Base-by-base conservation (phyloP, 2,329 filamentous ascomycete genomes). In the Talaromyces verruculosus region DNA sequence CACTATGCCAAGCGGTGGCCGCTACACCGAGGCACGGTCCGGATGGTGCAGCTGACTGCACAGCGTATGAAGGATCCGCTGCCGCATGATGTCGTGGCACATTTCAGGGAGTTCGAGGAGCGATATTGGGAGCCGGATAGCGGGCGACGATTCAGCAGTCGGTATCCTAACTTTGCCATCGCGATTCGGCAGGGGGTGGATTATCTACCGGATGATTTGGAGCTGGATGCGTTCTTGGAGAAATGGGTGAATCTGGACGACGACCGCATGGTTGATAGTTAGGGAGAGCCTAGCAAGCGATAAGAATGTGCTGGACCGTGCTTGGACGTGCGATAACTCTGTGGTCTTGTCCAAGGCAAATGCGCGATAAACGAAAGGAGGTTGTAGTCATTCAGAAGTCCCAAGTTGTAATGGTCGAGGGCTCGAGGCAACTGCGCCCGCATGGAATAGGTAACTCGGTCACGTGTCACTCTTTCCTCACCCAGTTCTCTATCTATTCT, bases 41-140 rank as follows among this genome's bases (percentile, higher is more conserved):
- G 72, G 30, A 71, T 75, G 67, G 66, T 77, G 41, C 70, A 72
- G 53, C 64, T 74, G n/a, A 72, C 68, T 2, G 73, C 72, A 6
- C 65, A 65, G 15, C 68, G 72, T 45, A 70, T 67, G 51, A 58
- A 69, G 19, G 59, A 72, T 7, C 55, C 55, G 6, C 64, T 77
- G 3, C 74, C 75, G 0, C 59, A 64, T 19, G 71, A 74, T 19
- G 71, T 70, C 13, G 67, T 65, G 10, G 68, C 69, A 11, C 69
- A 74, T 30, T 73, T 73, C 47, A 67, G 63, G 8, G 68, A 70
- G 15, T 73, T 73, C 37, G 68, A 70, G 45, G 67, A 64, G 6
- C 65, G 68, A 39, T 67, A 61, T 13, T 72, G 72, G 71, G 65
- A 64, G 6, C 65, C 43, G 1, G 49, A 67, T 3, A 65, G 61